Base-by-base conservation (phyloP, 345 rosid genomes). In the Cardamine resedifolia region DNA sequence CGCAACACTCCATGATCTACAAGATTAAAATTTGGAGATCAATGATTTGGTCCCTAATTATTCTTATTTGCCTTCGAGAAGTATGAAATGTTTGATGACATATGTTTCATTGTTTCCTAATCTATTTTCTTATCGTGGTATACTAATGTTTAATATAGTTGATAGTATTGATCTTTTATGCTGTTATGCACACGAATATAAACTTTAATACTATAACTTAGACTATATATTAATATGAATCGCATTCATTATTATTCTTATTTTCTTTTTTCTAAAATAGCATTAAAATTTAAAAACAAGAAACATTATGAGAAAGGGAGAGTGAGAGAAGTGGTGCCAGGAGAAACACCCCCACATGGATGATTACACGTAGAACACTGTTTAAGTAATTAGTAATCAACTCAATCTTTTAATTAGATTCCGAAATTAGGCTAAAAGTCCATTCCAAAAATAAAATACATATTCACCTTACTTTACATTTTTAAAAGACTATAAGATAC, bases 301-400 rank as follows among this genome's bases (percentile, higher is more conserved):
- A 53, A 50, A 45, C 58, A 53, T 64, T 63, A 51, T 66, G 55
- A 41, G 24, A 48, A 47, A 64, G 11, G 3, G 51, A 9, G 16
- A 51, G 26, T 10, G 53, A 62, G 33, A 61, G 27, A 44, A 55
- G 58, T 33, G 43, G 59, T 56, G 71, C 50, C 50, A 64, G 18
- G 26, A 48, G 66, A 56, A 47, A 58, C 71, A 73, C 28, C 70
- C 70, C 70, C 65, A 57, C 72, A 47, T 57, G 66, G 39, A 74
- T 66, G 77, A 73, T 73, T 58, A 73, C 66, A 58, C 26, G 58
- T 36, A 48, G 36, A 47, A 58, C 66, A 73, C 57, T 64, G 30
- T 64, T 56, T 56, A 44, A 45, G 58, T 64, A 45, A 73, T 23
- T 31, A 62, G 14, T 62, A 72, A 52, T 64, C 58, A 57, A 48